A percentile compares a stretch with the other conserved stretches of the same genome.
Conservation (phyloP, 2,329 filamentous ascomycete species). For the Xylariomycetidae sp. region DNA sequence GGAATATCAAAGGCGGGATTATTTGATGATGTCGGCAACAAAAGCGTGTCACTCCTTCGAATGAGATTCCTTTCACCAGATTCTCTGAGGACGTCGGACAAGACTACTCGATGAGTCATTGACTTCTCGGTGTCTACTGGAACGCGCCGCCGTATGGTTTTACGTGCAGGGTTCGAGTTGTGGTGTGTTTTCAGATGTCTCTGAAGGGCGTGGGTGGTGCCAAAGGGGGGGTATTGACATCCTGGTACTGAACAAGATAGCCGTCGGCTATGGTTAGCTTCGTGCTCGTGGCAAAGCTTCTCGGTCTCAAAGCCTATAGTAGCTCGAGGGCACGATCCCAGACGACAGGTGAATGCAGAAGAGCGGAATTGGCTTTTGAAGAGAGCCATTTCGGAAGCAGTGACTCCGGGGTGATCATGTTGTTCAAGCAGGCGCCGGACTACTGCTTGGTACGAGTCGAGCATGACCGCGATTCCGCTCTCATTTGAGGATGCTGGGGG, state of each 20-base stretch:
- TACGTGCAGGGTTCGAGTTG: conserved; percentile 1
- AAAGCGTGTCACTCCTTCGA: too few relatives aligned
- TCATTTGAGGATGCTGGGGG: neutral
- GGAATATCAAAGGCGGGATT: too few relatives aligned
- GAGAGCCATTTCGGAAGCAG: neutral
- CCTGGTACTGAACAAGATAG: conserved; percentile 1
- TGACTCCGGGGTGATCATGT: neutral
- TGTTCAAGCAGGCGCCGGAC: conserved; percentile 1
- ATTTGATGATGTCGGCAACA: too few relatives aligned
- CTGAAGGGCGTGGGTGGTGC: neutral
- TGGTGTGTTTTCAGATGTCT: conserved; percentile 2
- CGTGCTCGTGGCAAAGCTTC: conserved; percentile 3
- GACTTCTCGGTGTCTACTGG: too few relatives aligned
- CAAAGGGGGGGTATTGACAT: conserved; percentile 3
- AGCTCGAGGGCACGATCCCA: conserved; percentile 3
- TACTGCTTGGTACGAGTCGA: neutral
- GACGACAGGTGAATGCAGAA: conserved; percentile 5
- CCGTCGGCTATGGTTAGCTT: conserved; percentile 3
- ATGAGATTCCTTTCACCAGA: too few relatives aligned
- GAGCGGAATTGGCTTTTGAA: conserved; percentile 5
- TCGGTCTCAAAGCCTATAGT: conserved; percentile 3
- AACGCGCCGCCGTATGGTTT: too few relatives aligned
- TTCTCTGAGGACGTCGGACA: too few relatives aligned
- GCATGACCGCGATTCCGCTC: neutral
- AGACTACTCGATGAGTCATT: too few relatives aligned